Evolutionary conservation across 148 eudicot genomes (phyloP), one percentile per base, ranked within the genome.

Genomic region (Silene uniflora): DNA sequence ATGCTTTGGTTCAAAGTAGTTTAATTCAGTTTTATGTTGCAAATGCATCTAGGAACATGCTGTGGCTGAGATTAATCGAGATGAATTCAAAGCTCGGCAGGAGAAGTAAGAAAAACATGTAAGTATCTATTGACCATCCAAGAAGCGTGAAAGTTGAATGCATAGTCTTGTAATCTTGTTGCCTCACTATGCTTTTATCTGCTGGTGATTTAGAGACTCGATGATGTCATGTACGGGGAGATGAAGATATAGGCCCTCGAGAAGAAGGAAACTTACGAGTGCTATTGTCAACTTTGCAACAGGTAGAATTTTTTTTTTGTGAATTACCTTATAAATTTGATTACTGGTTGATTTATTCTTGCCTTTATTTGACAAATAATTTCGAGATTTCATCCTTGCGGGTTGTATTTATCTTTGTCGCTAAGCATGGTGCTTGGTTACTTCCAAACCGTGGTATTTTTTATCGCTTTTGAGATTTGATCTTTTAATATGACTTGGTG

Each of bases 241-340:
- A 91, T 93, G 85, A 93, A 87, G 83, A 85, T 82, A 12, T 93
- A 97, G 91, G 94, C 67, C 87, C 92, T 47, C 90, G 98, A 61
- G 91, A 93, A 84, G 97, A 89, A 84, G 97, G 98, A 42, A 93
- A 93, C 78, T 83, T 91, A 78, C 90, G 91, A 32, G 94, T 94
- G 27, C 76, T 93, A 23, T 63, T 91, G 69, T 91, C 97, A 46
- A 86, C 92, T 42, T 77, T 93, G n/a, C n/a, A n/a, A 74, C 77
- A 84, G 89, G 98, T 91, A 69, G 9, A 73, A 74, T 73, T 14
- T 75, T 10, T 79, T 60, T 8, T 13, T n/a, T n/a, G n/a, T 32
- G 21, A 21, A 49, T 29, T 44, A 1, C 61, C 3, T 59, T 49
- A 19, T 59, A 19, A 29, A 58, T 68, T 71, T 61, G 29, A 67